Evolutionary conservation across 2,329 filamentous ascomycete species (phyloP).

Genomic region (Taxawa tesnikishii): DNA sequence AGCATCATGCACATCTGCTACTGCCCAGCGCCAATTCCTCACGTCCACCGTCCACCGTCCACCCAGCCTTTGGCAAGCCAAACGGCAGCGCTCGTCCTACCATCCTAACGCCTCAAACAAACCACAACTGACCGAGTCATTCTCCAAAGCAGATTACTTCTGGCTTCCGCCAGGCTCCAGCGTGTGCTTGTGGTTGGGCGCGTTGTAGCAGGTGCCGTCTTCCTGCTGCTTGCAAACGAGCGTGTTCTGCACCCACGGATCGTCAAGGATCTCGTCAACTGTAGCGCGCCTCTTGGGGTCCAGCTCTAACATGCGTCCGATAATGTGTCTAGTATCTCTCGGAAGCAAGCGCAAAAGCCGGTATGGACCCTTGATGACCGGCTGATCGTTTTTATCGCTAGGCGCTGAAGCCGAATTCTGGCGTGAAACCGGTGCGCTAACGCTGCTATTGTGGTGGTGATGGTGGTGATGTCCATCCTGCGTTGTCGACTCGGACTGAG

Average conservation of each 20-base stretch:
- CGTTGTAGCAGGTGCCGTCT: conserved; percentile 58
- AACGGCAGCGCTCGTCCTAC: too few relatives aligned
- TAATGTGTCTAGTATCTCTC: conserved; percentile 77
- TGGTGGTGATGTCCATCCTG: conserved; percentile 9
- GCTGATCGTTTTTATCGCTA: conserved; percentile 16
- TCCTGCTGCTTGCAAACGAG: conserved; percentile 72
- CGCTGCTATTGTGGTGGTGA: conserved; percentile 12
- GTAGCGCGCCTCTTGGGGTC: conserved; percentile 72
- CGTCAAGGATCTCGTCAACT: conserved; percentile 73
- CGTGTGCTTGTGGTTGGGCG: conserved; percentile 70
- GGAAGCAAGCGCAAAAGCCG: conserved; percentile 76
- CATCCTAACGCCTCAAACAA: too few relatives aligned
- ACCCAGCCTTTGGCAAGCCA: too few relatives aligned
- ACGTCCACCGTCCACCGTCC: too few relatives aligned
- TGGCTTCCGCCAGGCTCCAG: conserved; percentile 55
- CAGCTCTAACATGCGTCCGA: conserved; percentile 84
- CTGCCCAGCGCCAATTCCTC: too few relatives aligned
- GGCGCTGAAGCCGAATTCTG: conserved; percentile 14
- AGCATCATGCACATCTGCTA: too few relatives aligned
- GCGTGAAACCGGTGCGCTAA: conserved; percentile 12
- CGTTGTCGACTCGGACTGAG: conserved; percentile 4
- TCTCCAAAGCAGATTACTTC: neutral
- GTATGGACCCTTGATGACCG: conserved; percentile 82
- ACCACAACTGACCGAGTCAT: too few relatives aligned
- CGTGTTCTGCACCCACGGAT: conserved; percentile 81